A percentile compares a stretch with the other conserved stretches of the same genome.
phyloP scores from a whole-genome alignment of 139 green algal genomes.

The Axilococcus clingmanii region DNA sequence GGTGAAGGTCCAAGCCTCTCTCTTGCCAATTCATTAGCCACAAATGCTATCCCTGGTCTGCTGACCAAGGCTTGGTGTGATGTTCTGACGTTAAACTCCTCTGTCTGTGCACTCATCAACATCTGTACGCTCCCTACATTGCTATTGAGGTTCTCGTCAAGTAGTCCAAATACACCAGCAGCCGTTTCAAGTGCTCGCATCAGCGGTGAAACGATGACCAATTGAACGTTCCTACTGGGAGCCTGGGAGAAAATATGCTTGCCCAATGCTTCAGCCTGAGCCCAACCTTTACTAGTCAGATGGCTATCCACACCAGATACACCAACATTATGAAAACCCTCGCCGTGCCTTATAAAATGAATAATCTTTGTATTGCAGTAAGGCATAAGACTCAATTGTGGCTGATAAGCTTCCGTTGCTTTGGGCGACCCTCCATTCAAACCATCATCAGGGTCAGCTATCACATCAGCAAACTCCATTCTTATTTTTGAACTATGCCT shows the following conservation, averaged over 20 bases:
- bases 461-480: conserved; percentile 24
- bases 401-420: conserved; percentile 17
- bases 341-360: conserved; percentile 45
- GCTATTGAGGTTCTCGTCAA: neutral
- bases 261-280: conserved; percentile 31
- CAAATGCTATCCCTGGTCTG: conserved; percentile 9
- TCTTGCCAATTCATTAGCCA: conserved; percentile 29
- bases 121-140: neutral
- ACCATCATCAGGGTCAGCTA: neutral
- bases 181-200: conserved; percentile 34
- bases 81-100: conserved; percentile 3
- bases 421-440: neutral
- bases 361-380: conserved; percentile 32
- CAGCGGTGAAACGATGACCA: conserved; percentile 31
- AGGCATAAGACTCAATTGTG: conserved; percentile 28
- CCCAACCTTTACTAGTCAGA: conserved; percentile 36
- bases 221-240: conserved; percentile 9
- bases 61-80: conserved; percentile 11
- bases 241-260: conserved; percentile 22
- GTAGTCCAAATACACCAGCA: conserved; percentile 25
- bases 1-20: conserved; percentile 27
- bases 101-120: conserved; percentile 13
- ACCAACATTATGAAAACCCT: conserved; percentile 48
- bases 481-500: conserved; percentile 26
- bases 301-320: conserved; percentile 29